Evolutionary conservation across 352 stramenopile species (phyloP).

Genomic region (Saprolegnia diclina): DNA sequence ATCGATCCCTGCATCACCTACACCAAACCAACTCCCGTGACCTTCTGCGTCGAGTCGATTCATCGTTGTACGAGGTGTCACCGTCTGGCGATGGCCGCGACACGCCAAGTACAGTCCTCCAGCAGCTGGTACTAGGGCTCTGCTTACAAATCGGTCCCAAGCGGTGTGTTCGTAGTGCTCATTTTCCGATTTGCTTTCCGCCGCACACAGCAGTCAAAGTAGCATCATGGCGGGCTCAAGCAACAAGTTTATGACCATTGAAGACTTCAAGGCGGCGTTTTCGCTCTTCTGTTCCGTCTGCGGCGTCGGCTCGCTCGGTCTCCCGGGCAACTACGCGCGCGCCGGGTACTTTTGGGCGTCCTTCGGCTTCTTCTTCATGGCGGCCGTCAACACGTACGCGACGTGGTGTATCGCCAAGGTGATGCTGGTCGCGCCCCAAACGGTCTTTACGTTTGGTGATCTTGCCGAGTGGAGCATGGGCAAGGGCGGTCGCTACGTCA

Average conservation of each 20-base stretch:
- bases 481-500: constrained; percentile 2
- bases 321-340: constrained; percentile 22
- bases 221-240: not conserved
- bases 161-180: not conserved
- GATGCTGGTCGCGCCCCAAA: not conserved
- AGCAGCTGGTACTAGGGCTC: too few relatives aligned
- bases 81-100: not conserved
- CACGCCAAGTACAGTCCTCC: not conserved
- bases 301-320: constrained; percentile 20
- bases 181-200: constrained; percentile 16
- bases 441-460: constrained; percentile 11
- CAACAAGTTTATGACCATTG: not conserved
- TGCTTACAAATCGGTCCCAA: not conserved
- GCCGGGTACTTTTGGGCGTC: constrained; percentile 6
- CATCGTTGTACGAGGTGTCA: too few relatives aligned
- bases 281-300: constrained; percentile 14
- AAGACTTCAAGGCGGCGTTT: not conserved
- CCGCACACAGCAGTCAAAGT: not conserved
- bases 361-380: constrained; percentile 18
- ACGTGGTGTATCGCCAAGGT: not conserved
- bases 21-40: too few relatives aligned
- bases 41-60: too few relatives aligned
- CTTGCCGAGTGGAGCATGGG: constrained; percentile 10
- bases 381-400: constrained; percentile 18
- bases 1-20: too few relatives aligned